Evolutionary conservation across 2,329 filamentous ascomycete species (phyloP).

Genomic region (Curvularia sp.): DNA sequence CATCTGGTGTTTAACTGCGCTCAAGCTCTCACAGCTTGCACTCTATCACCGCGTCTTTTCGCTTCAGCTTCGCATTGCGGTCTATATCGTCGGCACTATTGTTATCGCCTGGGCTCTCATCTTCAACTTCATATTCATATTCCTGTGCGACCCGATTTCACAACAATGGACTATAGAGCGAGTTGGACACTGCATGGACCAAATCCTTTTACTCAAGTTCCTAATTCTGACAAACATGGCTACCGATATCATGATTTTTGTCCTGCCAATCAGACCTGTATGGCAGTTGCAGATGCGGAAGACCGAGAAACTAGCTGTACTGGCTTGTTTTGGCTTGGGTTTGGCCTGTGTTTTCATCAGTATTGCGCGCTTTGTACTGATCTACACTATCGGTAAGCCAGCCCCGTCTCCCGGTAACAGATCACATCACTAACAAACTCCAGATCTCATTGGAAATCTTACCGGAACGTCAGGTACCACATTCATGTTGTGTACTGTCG

Average conservation of each 20-base stretch:
- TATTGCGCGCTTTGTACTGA: conserved; percentile 31
- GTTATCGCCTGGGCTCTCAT: conserved; percentile 29
- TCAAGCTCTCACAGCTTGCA: conserved; percentile 32
- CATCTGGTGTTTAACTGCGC: conserved; percentile 29
- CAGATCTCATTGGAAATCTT: conserved; percentile 30
- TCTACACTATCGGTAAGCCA: conserved; percentile 26
- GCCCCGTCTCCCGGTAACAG: too few species aligned
- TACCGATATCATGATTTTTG: conserved; percentile 28
- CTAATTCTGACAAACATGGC: conserved; percentile 29
- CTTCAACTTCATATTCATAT: conserved; percentile 34
- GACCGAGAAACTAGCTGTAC: conserved; percentile 31
- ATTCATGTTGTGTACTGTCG: conserved; percentile 33
- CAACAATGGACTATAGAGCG: conserved; percentile 33
- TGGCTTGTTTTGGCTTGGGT: conserved; percentile 31
- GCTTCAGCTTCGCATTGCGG: conserved; percentile 19
- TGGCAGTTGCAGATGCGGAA: conserved; percentile 34
- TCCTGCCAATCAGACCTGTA: conserved; percentile 24
- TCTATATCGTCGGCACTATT: conserved; percentile 25
- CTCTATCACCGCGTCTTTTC: conserved; percentile 29
- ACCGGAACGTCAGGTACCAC: conserved; percentile 32
- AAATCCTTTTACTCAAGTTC: conserved; percentile 28
- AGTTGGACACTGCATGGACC: conserved; percentile 33
- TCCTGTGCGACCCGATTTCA: conserved; percentile 32
- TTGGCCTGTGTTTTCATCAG: conserved; percentile 30
- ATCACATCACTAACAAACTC: conserved; percentile 3